Evolutionary conservation across 163 green algal genomes (phyloP).

Genomic region (Chlamydomonas reinhardtii): DNA sequence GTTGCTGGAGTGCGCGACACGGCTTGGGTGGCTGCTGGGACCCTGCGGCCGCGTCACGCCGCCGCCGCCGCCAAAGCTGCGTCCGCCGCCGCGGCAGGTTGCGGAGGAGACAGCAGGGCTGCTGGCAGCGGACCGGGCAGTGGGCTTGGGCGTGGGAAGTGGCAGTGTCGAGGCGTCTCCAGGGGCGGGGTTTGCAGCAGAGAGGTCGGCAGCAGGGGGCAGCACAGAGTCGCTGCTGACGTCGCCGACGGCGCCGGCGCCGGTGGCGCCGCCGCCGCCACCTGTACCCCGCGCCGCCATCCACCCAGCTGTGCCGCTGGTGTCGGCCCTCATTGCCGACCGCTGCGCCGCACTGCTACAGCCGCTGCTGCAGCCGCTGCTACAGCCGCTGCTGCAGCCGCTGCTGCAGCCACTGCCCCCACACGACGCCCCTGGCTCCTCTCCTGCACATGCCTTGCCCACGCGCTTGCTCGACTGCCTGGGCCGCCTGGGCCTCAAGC

Average conservation of each 20-base stretch:
- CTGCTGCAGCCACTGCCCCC: too few species aligned
- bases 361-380: neutral
- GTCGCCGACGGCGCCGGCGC: too few species aligned
- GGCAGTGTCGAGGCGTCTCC: too few species aligned
- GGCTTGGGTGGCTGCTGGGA: constrained; percentile 28
- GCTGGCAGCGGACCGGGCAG: too few species aligned
- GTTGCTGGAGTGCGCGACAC: neutral
- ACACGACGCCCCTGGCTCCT: neutral
- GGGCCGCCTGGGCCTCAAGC: neutral
- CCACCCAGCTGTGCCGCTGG: constrained; percentile 10
- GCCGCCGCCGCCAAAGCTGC: neutral
- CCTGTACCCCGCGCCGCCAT: too few species aligned
- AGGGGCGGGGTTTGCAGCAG: too few species aligned
- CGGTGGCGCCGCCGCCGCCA: neutral
- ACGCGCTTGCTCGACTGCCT: neutral
- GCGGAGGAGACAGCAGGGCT: too few species aligned
- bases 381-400: too few species aligned
- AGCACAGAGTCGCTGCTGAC: too few species aligned
- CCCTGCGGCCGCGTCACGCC: neutral
- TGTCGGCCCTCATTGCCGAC: neutral
- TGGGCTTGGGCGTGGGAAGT: too few species aligned
- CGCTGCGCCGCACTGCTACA: neutral
- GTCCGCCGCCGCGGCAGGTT: neutral
- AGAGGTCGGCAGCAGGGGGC: too few species aligned
- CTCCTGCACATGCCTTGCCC: neutral